Evolutionary conservation across 2,329 filamentous ascomycete species (phyloP), one percentile per base, ranked within the genome.

Genomic region (Apiospora sp.): DNA sequence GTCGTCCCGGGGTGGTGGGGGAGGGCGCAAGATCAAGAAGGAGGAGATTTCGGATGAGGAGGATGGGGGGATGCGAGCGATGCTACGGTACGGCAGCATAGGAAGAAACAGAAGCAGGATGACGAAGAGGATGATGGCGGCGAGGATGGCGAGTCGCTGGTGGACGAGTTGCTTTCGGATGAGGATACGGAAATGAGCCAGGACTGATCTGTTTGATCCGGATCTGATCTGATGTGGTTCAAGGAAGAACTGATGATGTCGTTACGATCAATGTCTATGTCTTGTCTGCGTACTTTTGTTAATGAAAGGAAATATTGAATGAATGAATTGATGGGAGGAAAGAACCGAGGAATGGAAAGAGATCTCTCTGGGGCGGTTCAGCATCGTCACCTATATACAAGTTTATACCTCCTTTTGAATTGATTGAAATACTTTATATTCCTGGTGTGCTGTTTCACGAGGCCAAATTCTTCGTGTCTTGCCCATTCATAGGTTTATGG

Each of bases 101-200:
- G 61, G 34, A 74, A 75, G 46, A 22, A n/a, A 30, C 27, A 30
- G 43, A 14, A 44, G 46, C 46, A 49, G 46, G 8, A 49, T 19
- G 6, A 49, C 6, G 46, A 22, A 7, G 46, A 22, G 19, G 46
- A 49, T 7, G 22, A 22, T 10, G 37, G 37, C 8, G 37, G 37
- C 30, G 76, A 80, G 51, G 80, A 77, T 69, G 16, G 30, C 3
- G 81, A 83, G 41, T 82, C 81, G 27, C 77, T 85, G 19, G 71
- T 72, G 12, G 48, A 74, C 16, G 48, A 74, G 46, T 30, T 72
- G 30, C 67, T 72, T 4, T 69, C 71, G 37, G 71, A 73, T 70
- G 67, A 37, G 44, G 64, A 61, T 48, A 22, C 44, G 16, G 44
- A n/a, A 6, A 71, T 64, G 68, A 41, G 37, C 37, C 37, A 41